Percentiles rank a stretch among this genome's conserved stretches.
phyloP scores from a whole-genome alignment of 495 filamentous ascomycete genomes.

The Hyaloscypha variabilis region DNA sequence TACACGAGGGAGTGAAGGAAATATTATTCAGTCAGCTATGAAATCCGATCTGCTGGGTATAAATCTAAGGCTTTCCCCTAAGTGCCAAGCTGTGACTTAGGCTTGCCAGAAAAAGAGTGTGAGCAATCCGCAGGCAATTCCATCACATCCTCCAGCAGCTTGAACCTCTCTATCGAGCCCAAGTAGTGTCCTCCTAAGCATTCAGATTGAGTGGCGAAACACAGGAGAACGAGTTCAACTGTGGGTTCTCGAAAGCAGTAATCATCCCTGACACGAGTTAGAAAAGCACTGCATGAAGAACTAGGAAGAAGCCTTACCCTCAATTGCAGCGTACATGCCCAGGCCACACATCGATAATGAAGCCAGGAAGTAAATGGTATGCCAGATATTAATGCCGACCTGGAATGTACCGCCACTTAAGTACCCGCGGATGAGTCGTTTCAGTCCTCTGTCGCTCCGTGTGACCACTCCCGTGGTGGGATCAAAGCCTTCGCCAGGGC shows the following conservation, averaged over 20 bases:
- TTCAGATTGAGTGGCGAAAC: constrained; percentile 12
- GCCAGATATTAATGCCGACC: constrained; percentile 19
- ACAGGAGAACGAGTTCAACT: constrained; percentile 15
- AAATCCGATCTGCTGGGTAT: no score
- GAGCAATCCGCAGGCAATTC: no score
- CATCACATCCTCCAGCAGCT: no score
- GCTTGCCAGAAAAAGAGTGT: no score
- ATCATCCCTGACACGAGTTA: constrained; percentile 21
- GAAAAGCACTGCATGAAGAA: background rate
- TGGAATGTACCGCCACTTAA: constrained; percentile 19
- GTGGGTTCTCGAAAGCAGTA: constrained; percentile 12
- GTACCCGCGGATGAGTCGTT: constrained; percentile 45
- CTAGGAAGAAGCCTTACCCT: constrained; percentile 10
- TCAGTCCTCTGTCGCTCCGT: constrained; percentile 33
- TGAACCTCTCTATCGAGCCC: no score
- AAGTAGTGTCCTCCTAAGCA: no score
- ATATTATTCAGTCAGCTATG: no score
- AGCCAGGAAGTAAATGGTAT: constrained; percentile 19
- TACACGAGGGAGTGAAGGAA: no score
- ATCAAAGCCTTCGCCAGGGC: constrained; percentile 47
- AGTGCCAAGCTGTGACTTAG: no score
- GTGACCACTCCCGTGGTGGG: constrained; percentile 42
- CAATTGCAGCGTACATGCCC: constrained; percentile 25
- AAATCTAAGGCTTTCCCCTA: no score
- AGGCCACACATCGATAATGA: constrained; percentile 26